A percentile compares a stretch with the other conserved stretches of the same genome.
These are phyloP conservation scores for Cladorrhinum sp. DNA, from an alignment of 2,329 filamentous ascomycete species.

Conservation along the genomic window DNA sequence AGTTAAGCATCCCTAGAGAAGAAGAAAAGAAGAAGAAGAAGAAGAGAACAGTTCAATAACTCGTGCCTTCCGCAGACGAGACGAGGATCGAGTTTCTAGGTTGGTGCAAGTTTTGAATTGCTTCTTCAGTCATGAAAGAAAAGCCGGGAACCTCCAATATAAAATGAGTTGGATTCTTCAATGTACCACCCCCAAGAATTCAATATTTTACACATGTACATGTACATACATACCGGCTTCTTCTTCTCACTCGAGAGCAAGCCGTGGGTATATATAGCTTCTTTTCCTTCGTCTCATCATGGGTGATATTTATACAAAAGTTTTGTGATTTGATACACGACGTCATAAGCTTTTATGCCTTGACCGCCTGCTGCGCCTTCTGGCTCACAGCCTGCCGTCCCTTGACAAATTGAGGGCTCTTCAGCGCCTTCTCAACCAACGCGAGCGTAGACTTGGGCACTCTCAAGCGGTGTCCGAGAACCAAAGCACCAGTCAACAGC, in stretches of 20 bases:
- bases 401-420: conserved; percentile 4
- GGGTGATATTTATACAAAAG: background rate
- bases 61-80: no score
- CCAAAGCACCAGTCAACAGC: conserved; percentile 74
- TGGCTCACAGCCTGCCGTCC: conserved; percentile 7
- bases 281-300: background rate
- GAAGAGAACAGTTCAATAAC: no score
- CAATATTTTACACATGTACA: background rate
- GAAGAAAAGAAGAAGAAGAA: no score
- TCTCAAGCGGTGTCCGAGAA: conserved; percentile 75
- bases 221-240: background rate
- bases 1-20: no score
- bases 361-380: conserved; percentile 14
- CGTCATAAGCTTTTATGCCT: background rate
- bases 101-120: no score
- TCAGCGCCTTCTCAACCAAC: conserved; percentile 53
- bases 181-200: background rate
- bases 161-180: background rate
- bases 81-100: no score
- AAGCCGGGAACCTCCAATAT: no score
- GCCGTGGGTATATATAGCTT: background rate
- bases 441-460: conserved; percentile 64
- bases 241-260: background rate
- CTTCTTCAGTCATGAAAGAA: no score
- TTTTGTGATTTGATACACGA: background rate